Conservation (phyloP, 2,329 filamentous ascomycete species). For the Trichoderma atroviride region DNA sequence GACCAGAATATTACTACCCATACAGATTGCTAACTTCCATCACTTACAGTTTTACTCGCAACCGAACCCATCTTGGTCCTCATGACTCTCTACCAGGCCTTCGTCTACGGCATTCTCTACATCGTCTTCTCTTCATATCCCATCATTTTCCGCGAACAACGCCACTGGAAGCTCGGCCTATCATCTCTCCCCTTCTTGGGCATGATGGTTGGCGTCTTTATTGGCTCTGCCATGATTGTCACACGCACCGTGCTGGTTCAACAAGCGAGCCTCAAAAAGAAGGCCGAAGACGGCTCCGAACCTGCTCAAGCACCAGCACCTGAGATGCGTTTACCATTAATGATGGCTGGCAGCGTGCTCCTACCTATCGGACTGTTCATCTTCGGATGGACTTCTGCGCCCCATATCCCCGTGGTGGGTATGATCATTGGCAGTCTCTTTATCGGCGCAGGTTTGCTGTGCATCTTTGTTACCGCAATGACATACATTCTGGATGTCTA, state of each 20-base stretch:
- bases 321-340: slow-evolving; percentile 13
- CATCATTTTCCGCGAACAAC: slow-evolving; percentile 50
- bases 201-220: slow-evolving; percentile 21
- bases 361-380: slow-evolving; percentile 20
- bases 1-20: no score
- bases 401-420: slow-evolving; percentile 37
- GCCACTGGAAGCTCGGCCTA: slow-evolving; percentile 43
- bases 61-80: slow-evolving; percentile 22
- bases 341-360: slow-evolving; percentile 22
- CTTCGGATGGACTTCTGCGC: slow-evolving; percentile 20
- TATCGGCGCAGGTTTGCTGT: slow-evolving; percentile 1
- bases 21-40: neutral
- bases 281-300: neutral
- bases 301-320: neutral
- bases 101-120: slow-evolving; percentile 56
- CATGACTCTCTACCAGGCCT: slow-evolving; percentile 48
- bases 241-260: slow-evolving; percentile 6
- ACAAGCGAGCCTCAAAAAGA: neutral
- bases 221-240: slow-evolving; percentile 18
- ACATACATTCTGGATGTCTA: slow-evolving; percentile 44
- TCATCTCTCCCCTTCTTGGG: slow-evolving; percentile 22
- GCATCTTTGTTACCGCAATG: slow-evolving; percentile 42
- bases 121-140: slow-evolving; percentile 58
- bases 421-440: slow-evolving; percentile 30
- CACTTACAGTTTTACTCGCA: slow-evolving; percentile 4